phyloP scores from a whole-genome alignment of 768 basidiomycete species.

The Hypholoma sublateritium region DNA sequence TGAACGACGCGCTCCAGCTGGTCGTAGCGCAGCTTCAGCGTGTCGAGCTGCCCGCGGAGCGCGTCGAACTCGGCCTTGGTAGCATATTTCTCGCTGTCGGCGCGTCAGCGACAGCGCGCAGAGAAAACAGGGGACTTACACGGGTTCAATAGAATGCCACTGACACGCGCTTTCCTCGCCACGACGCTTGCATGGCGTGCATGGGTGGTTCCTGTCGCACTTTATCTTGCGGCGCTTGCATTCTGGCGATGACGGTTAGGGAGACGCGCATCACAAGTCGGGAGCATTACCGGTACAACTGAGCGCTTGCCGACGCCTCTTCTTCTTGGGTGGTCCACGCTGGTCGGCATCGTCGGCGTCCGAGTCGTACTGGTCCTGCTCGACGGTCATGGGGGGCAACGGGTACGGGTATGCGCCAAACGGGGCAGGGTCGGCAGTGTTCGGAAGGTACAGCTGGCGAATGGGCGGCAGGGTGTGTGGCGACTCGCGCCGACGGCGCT shows the following conservation, averaged over 20 bases:
- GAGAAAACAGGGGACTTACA: slow-evolving; percentile 50
- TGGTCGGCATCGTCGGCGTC: slow-evolving; percentile 56
- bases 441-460: slow-evolving; percentile 65
- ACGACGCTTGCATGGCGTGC: slow-evolving; percentile 76
- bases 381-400: slow-evolving; percentile 19
- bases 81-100: slow-evolving; percentile 74
- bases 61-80: slow-evolving; percentile 76
- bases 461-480: slow-evolving; percentile 58
- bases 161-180: slow-evolving; percentile 81
- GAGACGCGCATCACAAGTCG: slow-evolving; percentile 12
- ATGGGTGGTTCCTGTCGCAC: slow-evolving; percentile 83
- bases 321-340: slow-evolving; percentile 75
- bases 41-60: slow-evolving; percentile 59
- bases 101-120: slow-evolving; percentile 12
- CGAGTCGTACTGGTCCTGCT: slow-evolving; percentile 44
- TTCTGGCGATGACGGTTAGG: slow-evolving; percentile 41
- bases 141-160: slow-evolving; percentile 81
- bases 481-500: slow-evolving; percentile 14
- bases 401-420: slow-evolving; percentile 10
- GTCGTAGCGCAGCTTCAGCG: slow-evolving; percentile 65
- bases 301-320: slow-evolving; percentile 75
- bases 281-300: slow-evolving; percentile 75
- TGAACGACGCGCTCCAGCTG: slow-evolving; percentile 57
- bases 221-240: slow-evolving; percentile 88
- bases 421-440: slow-evolving; percentile 39